Evolutionary conservation across 2,329 filamentous ascomycete species (phyloP).

Genomic region (Calonectria hawksworthii): DNA sequence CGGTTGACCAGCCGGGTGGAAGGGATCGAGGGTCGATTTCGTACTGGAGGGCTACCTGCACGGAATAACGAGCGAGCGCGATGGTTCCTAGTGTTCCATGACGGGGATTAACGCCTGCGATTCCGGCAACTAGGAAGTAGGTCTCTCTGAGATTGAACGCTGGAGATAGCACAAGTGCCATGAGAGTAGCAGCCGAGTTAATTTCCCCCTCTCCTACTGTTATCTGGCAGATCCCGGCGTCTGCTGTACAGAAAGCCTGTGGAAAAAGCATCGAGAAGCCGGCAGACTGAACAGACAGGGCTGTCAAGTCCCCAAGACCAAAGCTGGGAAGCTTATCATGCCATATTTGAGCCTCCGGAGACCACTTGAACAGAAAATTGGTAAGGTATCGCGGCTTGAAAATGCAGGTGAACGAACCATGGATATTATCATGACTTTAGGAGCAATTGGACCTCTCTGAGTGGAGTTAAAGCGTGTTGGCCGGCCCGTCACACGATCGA

Average conservation of each 20-base stretch:
- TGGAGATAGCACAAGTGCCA: constrained; percentile 72
- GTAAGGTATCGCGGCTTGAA: background rate
- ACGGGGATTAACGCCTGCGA: constrained; percentile 81
- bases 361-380: constrained; percentile 63
- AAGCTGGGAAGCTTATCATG: constrained; percentile 63
- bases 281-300: constrained; percentile 69
- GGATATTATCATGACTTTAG: constrained; percentile 74
- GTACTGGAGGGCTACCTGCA: constrained; percentile 83
- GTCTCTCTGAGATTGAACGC: constrained; percentile 75
- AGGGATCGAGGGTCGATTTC: constrained; percentile 81
- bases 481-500: background rate
- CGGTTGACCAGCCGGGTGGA: constrained; percentile 73
- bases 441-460: constrained; percentile 53
- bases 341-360: constrained; percentile 74
- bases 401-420: constrained; percentile 62
- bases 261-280: constrained; percentile 77
- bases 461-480: background rate
- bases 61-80: constrained; percentile 76
- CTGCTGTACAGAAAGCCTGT: constrained; percentile 72
- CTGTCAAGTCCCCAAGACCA: constrained; percentile 67
- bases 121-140: constrained; percentile 81
- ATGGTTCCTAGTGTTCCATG: constrained; percentile 75
- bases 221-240: constrained; percentile 76
- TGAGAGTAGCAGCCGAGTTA: constrained; percentile 78
- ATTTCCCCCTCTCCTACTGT: constrained; percentile 79